Conservation (phyloP, 345 rosid genomes). For the Moricandia moricandioides region DNA sequence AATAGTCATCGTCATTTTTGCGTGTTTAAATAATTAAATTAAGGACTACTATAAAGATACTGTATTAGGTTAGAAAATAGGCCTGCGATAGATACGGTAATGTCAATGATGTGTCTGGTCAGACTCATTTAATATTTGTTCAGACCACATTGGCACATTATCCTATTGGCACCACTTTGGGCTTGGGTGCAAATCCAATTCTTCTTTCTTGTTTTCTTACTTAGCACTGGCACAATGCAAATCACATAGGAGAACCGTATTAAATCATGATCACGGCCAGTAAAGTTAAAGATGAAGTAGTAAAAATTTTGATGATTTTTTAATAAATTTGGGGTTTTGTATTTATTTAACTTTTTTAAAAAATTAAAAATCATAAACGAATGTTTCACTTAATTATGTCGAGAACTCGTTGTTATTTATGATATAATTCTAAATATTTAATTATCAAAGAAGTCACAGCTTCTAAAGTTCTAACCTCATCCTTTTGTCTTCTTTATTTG, state of each 20-base stretch:
- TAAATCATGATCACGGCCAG: too few relatives aligned
- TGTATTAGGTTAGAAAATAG: slow-evolving; percentile 20
- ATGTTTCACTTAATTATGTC: too few relatives aligned
- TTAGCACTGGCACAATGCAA: not conserved
- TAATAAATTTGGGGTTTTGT: too few relatives aligned
- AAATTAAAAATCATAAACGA: too few relatives aligned
- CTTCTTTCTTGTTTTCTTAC: not conserved
- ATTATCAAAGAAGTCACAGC: not conserved
- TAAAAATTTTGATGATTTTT: too few relatives aligned
- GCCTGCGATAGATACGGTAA: slow-evolving; percentile 32
- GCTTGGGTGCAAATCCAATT: not conserved
- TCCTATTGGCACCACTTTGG: slow-evolving; percentile 16
- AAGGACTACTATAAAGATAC: not conserved
- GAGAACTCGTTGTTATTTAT: too few relatives aligned
- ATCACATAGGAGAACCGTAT: not conserved
- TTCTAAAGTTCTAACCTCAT: not conserved
- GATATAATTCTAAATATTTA: not conserved
- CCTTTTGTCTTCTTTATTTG: not conserved
- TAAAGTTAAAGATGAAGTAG: too few relatives aligned
- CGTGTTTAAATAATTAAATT: not conserved
- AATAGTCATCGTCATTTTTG: slow-evolving; percentile 13
- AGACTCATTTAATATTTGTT: slow-evolving; percentile 29
- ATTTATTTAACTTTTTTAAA: too few relatives aligned
- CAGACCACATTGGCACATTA: slow-evolving; percentile 29
- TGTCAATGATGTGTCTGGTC: slow-evolving; percentile 41